These are phyloP conservation scores for Pachysandra terminalis DNA, from an alignment of 164 flowering plant species.

Conservation along the genomic window DNA sequence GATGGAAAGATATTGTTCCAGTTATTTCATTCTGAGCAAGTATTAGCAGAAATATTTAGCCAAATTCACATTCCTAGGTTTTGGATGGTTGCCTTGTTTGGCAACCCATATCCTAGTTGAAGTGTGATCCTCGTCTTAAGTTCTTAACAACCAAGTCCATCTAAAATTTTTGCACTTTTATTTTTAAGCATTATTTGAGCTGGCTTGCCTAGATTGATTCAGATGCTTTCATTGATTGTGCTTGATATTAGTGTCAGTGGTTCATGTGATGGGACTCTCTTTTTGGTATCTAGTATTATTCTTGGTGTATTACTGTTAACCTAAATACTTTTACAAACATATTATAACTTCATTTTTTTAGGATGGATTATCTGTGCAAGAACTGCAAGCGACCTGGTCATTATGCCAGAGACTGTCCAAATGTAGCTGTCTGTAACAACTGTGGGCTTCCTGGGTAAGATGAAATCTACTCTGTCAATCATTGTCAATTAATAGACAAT, in stretches of 20 bases:
- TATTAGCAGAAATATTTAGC: too few species aligned
- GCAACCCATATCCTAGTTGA: too few species aligned
- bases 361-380: slow-evolving; percentile 26
- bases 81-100: too few species aligned
- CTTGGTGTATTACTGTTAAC: slow-evolving; percentile 1
- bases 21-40: too few species aligned
- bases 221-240: background rate
- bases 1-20: too few species aligned
- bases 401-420: slow-evolving; percentile 38
- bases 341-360: slow-evolving; percentile 10
- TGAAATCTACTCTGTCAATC: background rate
- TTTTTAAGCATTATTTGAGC: background rate
- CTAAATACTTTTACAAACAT: too few species aligned
- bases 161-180: background rate
- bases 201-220: background rate
- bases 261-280: background rate
- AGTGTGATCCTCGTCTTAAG: too few species aligned
- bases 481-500: background rate
- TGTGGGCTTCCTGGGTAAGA: slow-evolving; percentile 41
- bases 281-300: background rate
- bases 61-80: too few species aligned
- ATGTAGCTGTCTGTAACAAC: slow-evolving; percentile 31
- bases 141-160: background rate
- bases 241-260: background rate
- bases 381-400: slow-evolving; percentile 41